Base-by-base conservation (phyloP, 306 rosid species). In the Crataegus laevigata region DNA sequence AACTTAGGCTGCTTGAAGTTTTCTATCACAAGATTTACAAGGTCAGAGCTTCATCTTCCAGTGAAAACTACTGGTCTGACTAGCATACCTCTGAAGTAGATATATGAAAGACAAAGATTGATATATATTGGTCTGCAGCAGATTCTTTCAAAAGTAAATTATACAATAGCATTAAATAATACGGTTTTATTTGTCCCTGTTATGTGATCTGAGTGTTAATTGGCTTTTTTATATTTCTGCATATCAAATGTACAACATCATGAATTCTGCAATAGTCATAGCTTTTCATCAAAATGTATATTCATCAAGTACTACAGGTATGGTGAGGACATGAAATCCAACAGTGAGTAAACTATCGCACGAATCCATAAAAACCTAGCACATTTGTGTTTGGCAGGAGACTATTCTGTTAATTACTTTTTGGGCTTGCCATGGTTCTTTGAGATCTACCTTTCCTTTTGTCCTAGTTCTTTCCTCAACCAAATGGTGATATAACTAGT, bases 21-120 rank as follows among this genome's bases (percentile, higher is more conserved):
- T 93, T 90, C 86, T 90, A 90, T 85, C 96, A 90, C 83, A 93
- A 89, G 87, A 93, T 93, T 77, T 93, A 90, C 87, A 90, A 93
- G 98, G 96, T 93, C 32, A 65, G 82, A 71, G 5, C 43, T 64
- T 59, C 22, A 19, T 80, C 77, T 73, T 67, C 81, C 69, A 75
- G 60, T 29, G 64, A 68, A 59, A 73, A 25, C 68, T 75, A 61
- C 69, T 19, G 19, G 40, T 58, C 74, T 77, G 71, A 73, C 77
- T 79, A 26, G 1, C 38, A 36, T 68, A 59, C 15, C 51, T 68
- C 17, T 79, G 74, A 72, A 14, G 42, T 71, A 38, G 43, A 73
- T 60, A 25, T 5, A 8, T 51, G 60, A 70, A 30, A 3, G 63
- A 52, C 40, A 15, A 68, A 45, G 26, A 63, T 63, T 45, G 34